phyloP scores from a whole-genome alignment of 2,329 filamentous ascomycete species.

The Verticillium dahliae region DNA sequence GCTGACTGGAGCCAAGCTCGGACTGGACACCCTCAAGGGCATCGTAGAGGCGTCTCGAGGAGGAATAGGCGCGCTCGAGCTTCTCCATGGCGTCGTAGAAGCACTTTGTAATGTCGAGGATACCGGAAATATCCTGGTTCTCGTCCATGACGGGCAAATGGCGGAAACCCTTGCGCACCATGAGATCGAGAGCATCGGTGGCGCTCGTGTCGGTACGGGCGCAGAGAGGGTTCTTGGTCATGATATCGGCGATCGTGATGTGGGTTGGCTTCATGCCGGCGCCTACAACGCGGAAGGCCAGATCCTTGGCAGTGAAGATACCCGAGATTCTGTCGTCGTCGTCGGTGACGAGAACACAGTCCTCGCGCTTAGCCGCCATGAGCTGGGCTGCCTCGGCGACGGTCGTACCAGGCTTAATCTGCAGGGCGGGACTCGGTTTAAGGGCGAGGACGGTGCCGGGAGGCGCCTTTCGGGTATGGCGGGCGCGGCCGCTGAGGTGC shows the following conservation, averaged over 20 bases:
- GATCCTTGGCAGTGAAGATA: conserved; percentile 98
- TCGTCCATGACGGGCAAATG: conserved; percentile 99
- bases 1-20: conserved; percentile 89
- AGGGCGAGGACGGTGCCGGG: conserved; percentile 93
- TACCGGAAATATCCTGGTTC: conserved; percentile 97
- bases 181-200: conserved; percentile 92
- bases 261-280: conserved; percentile 81
- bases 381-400: conserved; percentile 95
- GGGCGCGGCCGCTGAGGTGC: conserved; percentile 67
- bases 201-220: conserved; percentile 96
- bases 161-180: conserved; percentile 97
- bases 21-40: conserved; percentile 96
- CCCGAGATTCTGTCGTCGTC: conserved; percentile 96
- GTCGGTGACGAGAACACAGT: conserved; percentile 95
- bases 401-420: conserved; percentile 92
- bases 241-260: conserved; percentile 94
- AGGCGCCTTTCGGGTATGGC: conserved; percentile 85
- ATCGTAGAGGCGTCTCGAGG: conserved; percentile 96
- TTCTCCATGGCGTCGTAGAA: conserved; percentile 99
- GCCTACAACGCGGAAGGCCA: conserved; percentile 94
- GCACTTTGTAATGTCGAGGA: conserved; percentile 97
- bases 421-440: conserved; percentile 89
- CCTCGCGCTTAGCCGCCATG: conserved; percentile 98
- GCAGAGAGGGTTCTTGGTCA: conserved; percentile 99
- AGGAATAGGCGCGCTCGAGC: conserved; percentile 92